Evolutionary conservation across 2,329 filamentous ascomycete species (phyloP).

Genomic region (Grosmannia huntii): DNA sequence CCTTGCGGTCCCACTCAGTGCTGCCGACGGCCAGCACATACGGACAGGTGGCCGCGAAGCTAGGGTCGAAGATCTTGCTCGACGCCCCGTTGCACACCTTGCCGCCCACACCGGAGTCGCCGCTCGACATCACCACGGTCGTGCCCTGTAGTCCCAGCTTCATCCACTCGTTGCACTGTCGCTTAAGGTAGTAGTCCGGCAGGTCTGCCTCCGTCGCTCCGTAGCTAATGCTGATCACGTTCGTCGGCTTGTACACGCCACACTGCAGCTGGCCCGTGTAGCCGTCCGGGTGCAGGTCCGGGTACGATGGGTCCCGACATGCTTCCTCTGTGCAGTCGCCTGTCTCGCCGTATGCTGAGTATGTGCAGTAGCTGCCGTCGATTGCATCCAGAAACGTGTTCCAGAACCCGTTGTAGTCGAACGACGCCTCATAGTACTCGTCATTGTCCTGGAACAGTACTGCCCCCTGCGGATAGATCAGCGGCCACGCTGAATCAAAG

Average conservation of each 20-base stretch:
- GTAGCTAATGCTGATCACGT: conserved; percentile 43
- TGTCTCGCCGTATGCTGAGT: conserved; percentile 29
- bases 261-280: conserved; percentile 30
- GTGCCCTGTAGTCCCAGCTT: conserved; percentile 36
- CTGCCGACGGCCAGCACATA: conserved; percentile 35
- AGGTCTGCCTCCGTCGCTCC: conserved; percentile 38
- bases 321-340: conserved; percentile 24
- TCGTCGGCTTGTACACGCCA: conserved; percentile 30
- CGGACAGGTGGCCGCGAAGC: conserved; percentile 21
- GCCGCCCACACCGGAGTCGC: conserved; percentile 31
- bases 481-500: conserved; percentile 22
- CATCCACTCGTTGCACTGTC: conserved; percentile 35
- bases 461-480: conserved; percentile 27
- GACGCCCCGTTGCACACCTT: conserved; percentile 5
- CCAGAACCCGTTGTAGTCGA: conserved; percentile 1
- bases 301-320: conserved; percentile 32
- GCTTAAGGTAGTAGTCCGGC: conserved; percentile 37
- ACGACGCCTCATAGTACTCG: conserved; percentile 20
- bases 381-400: conserved; percentile 30
- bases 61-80: conserved; percentile 11
- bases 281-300: conserved; percentile 28
- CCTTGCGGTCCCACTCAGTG: conserved; percentile 3
- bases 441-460: conserved; percentile 30
- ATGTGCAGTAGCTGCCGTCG: conserved; percentile 35
- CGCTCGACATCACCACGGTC: conserved; percentile 31